Percentiles rank a stretch among this genome's conserved stretches.
phyloP scores from a whole-genome alignment of 2,329 filamentous ascomycete species.

The Teratosphaeria zuluensis region DNA sequence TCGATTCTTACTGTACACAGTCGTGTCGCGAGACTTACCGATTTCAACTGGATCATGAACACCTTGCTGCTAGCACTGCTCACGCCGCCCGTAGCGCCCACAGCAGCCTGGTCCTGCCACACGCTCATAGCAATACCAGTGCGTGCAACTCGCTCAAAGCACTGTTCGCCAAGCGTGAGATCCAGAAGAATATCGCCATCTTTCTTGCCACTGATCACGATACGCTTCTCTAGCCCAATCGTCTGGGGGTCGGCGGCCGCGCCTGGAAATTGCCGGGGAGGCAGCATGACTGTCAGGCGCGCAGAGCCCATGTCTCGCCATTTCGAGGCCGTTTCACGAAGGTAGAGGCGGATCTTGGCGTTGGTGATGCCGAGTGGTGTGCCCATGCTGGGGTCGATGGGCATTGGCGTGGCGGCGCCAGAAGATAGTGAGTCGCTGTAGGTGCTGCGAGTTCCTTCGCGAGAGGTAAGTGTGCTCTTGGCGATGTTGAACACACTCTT shows the following conservation, averaged over 20 bases:
- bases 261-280: slow-evolving; percentile 37
- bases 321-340: slow-evolving; percentile 62
- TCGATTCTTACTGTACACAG: background rate
- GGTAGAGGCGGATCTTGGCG: slow-evolving; percentile 77
- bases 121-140: slow-evolving; percentile 83
- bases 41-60: slow-evolving; percentile 50
- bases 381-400: slow-evolving; percentile 23
- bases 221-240: slow-evolving; percentile 65
- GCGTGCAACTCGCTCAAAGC: slow-evolving; percentile 73
- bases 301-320: slow-evolving; percentile 91
- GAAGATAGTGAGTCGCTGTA: slow-evolving; percentile 51
- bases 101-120: slow-evolving; percentile 63
- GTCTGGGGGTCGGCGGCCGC: slow-evolving; percentile 28
- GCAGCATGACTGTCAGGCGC: slow-evolving; percentile 68
- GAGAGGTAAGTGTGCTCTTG: slow-evolving; percentile 60
- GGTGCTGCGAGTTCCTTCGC: slow-evolving; percentile 42
- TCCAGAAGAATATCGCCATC: slow-evolving; percentile 64
- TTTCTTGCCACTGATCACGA: slow-evolving; percentile 66
- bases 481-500: slow-evolving; percentile 74
- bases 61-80: slow-evolving; percentile 44
- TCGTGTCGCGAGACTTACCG: slow-evolving; percentile 17
- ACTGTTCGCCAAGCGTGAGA: slow-evolving; percentile 72
- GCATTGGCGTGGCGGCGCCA: slow-evolving; percentile 30
- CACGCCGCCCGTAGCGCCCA: slow-evolving; percentile 49
- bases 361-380: slow-evolving; percentile 58